These are phyloP conservation scores for Auricularia cornea DNA, from an alignment of 768 basidiomycete genomes.

Conservation along the genomic window DNA sequence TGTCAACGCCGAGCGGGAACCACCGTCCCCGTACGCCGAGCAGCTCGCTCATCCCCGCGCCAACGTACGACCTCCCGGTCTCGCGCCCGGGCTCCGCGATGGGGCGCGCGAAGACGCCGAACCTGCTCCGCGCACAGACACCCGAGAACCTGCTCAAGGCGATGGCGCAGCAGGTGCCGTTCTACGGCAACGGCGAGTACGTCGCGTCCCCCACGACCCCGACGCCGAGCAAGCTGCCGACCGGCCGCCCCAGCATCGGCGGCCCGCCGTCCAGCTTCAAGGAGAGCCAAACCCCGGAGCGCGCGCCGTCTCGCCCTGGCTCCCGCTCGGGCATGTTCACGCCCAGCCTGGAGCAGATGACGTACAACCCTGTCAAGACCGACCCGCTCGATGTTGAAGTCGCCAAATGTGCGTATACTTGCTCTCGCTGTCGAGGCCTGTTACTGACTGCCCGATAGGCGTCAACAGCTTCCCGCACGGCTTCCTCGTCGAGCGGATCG, in stretches of 20 bases:
- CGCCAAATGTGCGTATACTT: constrained; percentile 27
- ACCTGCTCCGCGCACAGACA: constrained; percentile 48
- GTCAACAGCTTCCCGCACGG: constrained; percentile 74
- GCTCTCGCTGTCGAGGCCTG: not conserved
- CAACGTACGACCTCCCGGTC: constrained; percentile 57
- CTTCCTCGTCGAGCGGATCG: constrained; percentile 68
- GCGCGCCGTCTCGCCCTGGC: constrained; percentile 8
- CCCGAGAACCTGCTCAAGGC: constrained; percentile 57
- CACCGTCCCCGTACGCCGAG: constrained; percentile 53
- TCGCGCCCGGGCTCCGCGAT: constrained; percentile 66
- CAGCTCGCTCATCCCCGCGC: constrained; percentile 76
- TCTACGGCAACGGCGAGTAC: constrained; percentile 31
- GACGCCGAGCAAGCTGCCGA: constrained; percentile 32
- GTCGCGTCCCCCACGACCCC: constrained; percentile 42
- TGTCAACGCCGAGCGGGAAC: constrained; percentile 2
- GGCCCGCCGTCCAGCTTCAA: constrained; percentile 17
- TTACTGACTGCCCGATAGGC: constrained; percentile 19
- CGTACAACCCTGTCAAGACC: constrained; percentile 59
- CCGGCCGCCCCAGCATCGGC: constrained; percentile 38
- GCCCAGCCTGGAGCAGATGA: constrained; percentile 42
- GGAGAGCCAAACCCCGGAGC: constrained; percentile 2
- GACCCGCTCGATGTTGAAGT: constrained; percentile 84
- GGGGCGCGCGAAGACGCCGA: constrained; percentile 44
- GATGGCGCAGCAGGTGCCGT: constrained; percentile 49
- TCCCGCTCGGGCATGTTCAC: constrained; percentile 54